Percentiles rank a stretch among this genome's conserved stretches.
Conservation (phyloP, 192 early-diverging fungal genomes). For the Coemansia sp. region DNA sequence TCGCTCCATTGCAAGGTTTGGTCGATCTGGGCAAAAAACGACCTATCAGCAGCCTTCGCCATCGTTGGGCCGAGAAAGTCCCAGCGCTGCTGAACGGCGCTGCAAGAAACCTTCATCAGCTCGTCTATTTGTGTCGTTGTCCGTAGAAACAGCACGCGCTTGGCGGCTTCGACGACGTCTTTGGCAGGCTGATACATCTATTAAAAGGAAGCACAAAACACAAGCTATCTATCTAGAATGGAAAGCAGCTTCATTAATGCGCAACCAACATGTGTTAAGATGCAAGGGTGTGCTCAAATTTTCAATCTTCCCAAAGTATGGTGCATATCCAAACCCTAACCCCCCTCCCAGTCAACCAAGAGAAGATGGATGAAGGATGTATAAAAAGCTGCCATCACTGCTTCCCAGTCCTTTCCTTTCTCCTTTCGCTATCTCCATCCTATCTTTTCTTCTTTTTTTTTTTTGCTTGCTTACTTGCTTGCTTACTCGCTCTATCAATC, state of each 20-base stretch:
- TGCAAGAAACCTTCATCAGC: slow-evolving; percentile 24
- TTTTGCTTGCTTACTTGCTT: neutral
- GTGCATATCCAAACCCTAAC: too few relatives aligned
- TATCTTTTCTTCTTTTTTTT: neutral
- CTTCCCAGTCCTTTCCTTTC: too few relatives aligned
- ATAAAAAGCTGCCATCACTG: too few relatives aligned
- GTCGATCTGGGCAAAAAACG: slow-evolving; percentile 22
- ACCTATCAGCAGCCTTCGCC: neutral
- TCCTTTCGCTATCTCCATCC: too few relatives aligned
- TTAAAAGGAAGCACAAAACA: neutral
- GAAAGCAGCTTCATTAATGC: neutral
- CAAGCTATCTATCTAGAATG: too few relatives aligned
- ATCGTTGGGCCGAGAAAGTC: slow-evolving; percentile 43
- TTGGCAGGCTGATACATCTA: neutral
- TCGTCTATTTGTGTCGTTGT: slow-evolving; percentile 43
- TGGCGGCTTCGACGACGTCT: slow-evolving; percentile 11
- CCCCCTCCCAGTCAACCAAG: too few relatives aligned
- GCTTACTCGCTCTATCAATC: too few relatives aligned
- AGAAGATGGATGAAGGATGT: too few relatives aligned
- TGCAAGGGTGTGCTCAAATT: too few relatives aligned
- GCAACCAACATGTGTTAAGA: too few relatives aligned
- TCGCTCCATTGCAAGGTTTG: slow-evolving; percentile 18
- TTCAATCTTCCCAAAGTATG: too few relatives aligned
- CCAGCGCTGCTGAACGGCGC: slow-evolving; percentile 38
- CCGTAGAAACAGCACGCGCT: slow-evolving; percentile 24